phyloP scores from a whole-genome alignment of 2,329 filamentous ascomycete genomes.

The Fusarium sp. region DNA sequence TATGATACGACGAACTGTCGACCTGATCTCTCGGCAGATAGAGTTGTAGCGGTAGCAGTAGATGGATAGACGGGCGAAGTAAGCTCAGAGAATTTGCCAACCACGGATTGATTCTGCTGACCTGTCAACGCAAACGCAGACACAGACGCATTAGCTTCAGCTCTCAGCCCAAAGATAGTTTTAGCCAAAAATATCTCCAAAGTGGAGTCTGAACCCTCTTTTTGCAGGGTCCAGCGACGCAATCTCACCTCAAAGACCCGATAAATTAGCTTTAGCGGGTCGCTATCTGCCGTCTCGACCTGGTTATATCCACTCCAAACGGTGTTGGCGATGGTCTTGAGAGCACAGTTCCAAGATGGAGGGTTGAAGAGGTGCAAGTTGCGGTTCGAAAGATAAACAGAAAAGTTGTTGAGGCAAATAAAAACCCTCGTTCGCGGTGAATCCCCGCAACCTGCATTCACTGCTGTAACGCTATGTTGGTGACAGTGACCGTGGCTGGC shows the following conservation, averaged over 20 bases:
- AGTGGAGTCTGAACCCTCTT: slow-evolving; percentile 27
- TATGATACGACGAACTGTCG: background rate
- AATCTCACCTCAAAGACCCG: slow-evolving; percentile 22
- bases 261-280: slow-evolving; percentile 38
- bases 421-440: background rate
- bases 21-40: slow-evolving; percentile 16
- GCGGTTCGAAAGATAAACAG: background rate
- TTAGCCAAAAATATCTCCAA: slow-evolving; percentile 24
- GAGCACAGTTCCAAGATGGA: background rate
- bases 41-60: background rate
- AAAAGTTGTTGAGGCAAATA: background rate
- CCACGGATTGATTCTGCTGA: slow-evolving; percentile 3
- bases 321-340: slow-evolving; percentile 3
- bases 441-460: slow-evolving; percentile 19
- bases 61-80: slow-evolving; percentile 6
- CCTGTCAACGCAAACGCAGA: slow-evolving; percentile 21
- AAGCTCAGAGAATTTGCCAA: background rate
- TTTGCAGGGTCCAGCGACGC: slow-evolving; percentile 17
- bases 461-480: background rate
- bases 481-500: background rate
- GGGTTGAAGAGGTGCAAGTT: slow-evolving; percentile 1
- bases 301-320: slow-evolving; percentile 26
- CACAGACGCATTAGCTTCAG: slow-evolving; percentile 2
- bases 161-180: slow-evolving; percentile 13
- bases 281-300: slow-evolving; percentile 4